Conservation (phyloP, 129 eudicot species). For the Flaveria linearis region DNA sequence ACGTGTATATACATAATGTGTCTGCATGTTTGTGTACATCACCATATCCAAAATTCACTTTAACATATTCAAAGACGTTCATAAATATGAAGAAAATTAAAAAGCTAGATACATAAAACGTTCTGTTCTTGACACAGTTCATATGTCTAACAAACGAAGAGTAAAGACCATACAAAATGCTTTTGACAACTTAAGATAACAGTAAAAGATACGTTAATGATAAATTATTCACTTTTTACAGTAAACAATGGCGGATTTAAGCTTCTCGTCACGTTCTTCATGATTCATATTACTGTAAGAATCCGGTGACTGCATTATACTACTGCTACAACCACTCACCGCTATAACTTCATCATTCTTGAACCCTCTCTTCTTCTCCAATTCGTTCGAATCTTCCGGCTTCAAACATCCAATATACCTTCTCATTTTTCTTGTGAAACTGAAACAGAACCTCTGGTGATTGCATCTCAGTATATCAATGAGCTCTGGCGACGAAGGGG, state of each 20-base stretch:
- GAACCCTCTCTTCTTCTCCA: constrained; percentile 1
- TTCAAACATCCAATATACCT: constrained; percentile 30
- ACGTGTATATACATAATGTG: too few relatives aligned
- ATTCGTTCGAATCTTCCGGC: constrained; percentile 3
- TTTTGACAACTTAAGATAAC: background rate
- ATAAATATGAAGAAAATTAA: too few relatives aligned
- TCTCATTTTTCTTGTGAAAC: constrained; percentile 14
- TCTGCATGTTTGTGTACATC: too few relatives aligned
- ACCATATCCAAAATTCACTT: too few relatives aligned
- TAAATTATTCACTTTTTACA: constrained; percentile 24
- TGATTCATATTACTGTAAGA: constrained; percentile 40
- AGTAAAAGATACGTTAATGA: background rate
- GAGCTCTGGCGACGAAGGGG: constrained; percentile 15
- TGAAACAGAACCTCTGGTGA: constrained; percentile 28
- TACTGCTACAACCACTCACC: background rate
- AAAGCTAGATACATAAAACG: too few relatives aligned
- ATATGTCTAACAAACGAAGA: too few relatives aligned
- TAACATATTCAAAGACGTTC: too few relatives aligned
- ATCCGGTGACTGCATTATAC: constrained; percentile 23
- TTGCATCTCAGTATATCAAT: constrained; percentile 22
- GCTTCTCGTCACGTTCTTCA: constrained; percentile 44
- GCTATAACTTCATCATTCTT: background rate
- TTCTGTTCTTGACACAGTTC: too few relatives aligned
- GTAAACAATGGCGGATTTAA: constrained; percentile 40
- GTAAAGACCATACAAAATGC: background rate